Evolutionary conservation across 2,329 filamentous ascomycete species (phyloP), one percentile per base, ranked within the genome.

Genomic region (Phaeosphaeriaceae sp.): DNA sequence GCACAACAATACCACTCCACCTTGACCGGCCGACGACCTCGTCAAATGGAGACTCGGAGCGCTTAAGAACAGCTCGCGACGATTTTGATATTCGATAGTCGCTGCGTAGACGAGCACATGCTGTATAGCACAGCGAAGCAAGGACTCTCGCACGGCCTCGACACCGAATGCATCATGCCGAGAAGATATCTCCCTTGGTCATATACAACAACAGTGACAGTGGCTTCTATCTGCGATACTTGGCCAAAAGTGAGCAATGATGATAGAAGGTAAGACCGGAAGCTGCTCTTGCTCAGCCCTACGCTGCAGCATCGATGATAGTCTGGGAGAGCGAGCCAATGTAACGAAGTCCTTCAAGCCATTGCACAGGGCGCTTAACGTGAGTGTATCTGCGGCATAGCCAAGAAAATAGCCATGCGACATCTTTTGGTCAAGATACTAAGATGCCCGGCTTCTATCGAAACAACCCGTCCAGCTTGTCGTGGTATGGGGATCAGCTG

Each of bases 1-100:
- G 48, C 44, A 48, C 47, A 55, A 54, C 57, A 57, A 42, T 57
- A 53, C 45, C 56, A 41, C 19, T n/a, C 48, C 33, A 54, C 19
- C 6, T 45, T 45, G 42, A 47, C 31, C 36, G 31, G 33, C 47
- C 25, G 59, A 51, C 55, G 25, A 42, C 22, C 9, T 42, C 33
- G 6, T 36, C 31, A 36, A 36, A 27, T 31, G 41, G 10, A 17
- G 22, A 13, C 6, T 48, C 17, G 36, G 42, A 47, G 53, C 57
- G 57, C 53, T 20, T n/a, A 56, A 44, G 31, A 44, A 25, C n/a
- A 21, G n/a, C 19, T 21, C 19, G n/a, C 42, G 19, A 21, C 31
- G 3, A 9, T 27, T 27, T 27, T 9, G 25, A 27, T 27, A 27
- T 27, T 27, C 9, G 25, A 27, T 27, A 27, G 25, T 27, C 25